These are phyloP conservation scores for Macaranga tanarius DNA, from an alignment of 441 rosid species.

Conservation along the genomic window DNA sequence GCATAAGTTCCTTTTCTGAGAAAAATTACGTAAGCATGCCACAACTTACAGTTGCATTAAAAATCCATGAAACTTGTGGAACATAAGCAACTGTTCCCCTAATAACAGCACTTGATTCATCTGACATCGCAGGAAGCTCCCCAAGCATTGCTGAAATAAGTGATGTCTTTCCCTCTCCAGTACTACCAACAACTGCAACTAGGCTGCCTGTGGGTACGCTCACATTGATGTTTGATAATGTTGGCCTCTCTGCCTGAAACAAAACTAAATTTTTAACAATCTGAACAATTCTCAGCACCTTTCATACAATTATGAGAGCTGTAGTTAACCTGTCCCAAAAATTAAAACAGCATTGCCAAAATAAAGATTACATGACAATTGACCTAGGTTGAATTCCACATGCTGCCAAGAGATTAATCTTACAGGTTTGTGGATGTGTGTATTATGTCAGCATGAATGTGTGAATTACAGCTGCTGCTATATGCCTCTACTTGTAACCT, in stretches of 20 bases:
- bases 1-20: background rate
- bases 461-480: background rate
- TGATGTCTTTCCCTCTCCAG: slow-evolving; percentile 99
- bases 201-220: slow-evolving; percentile 81
- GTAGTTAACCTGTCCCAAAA: background rate
- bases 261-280: slow-evolving; percentile 15
- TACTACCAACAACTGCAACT: slow-evolving; percentile 90
- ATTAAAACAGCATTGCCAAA: slow-evolving; percentile 9
- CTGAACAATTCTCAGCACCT: background rate
- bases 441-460: background rate
- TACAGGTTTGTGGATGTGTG: background rate
- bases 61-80: slow-evolving; percentile 99
- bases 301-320: background rate
- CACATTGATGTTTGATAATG: slow-evolving; percentile 73
- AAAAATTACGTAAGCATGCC: slow-evolving; percentile 8
- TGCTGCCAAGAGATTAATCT: background rate
- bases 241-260: slow-evolving; percentile 69
- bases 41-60: slow-evolving; percentile 85
- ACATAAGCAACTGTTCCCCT: slow-evolving; percentile 94
- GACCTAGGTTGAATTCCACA: background rate
- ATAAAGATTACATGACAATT: background rate
- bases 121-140: slow-evolving; percentile 64
- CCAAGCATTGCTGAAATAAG: slow-evolving; percentile 98
- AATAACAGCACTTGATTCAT: slow-evolving; percentile 47
- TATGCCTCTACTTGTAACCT: no score